phyloP scores from a whole-genome alignment of 169 alveolate genomes.

The Eimeria sp. region DNA sequence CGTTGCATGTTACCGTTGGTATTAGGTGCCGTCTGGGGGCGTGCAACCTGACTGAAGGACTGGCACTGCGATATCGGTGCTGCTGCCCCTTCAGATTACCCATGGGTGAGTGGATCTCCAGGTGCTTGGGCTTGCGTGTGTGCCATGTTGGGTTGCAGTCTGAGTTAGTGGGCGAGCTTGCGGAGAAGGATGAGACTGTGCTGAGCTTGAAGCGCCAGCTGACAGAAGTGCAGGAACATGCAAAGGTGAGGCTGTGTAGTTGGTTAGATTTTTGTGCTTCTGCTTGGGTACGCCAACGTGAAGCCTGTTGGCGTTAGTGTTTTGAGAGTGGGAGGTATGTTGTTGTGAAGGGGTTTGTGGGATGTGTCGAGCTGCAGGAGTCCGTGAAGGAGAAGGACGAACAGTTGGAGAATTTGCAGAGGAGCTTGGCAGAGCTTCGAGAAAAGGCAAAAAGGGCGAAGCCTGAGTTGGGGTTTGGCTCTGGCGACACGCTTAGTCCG shows the following conservation, averaged over 20 bases:
- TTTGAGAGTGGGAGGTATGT: background rate
- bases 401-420: slow-evolving; percentile 51
- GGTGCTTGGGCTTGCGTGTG: no score
- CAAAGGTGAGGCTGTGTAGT: no score
- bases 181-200: background rate
- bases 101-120: no score
- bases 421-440: slow-evolving; percentile 27
- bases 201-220: slow-evolving; percentile 43
- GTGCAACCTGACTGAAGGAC: no score
- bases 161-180: background rate
- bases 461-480: no score
- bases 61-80: no score
- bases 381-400: slow-evolving; percentile 44
- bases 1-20: no score
- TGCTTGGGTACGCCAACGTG: background rate
- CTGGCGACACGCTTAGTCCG: no score
- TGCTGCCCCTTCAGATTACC: no score
- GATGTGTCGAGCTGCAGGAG: slow-evolving; percentile 9
- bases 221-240: slow-evolving; percentile 1
- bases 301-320: background rate
- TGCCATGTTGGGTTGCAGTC: no score
- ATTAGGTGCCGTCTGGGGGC: no score
- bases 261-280: background rate
- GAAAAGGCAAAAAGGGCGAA: slow-evolving; percentile 54
- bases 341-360: background rate